Evolutionary conservation across 164 flowering plant genomes (phyloP).

Genomic region (Magnolia changhungtana): DNA sequence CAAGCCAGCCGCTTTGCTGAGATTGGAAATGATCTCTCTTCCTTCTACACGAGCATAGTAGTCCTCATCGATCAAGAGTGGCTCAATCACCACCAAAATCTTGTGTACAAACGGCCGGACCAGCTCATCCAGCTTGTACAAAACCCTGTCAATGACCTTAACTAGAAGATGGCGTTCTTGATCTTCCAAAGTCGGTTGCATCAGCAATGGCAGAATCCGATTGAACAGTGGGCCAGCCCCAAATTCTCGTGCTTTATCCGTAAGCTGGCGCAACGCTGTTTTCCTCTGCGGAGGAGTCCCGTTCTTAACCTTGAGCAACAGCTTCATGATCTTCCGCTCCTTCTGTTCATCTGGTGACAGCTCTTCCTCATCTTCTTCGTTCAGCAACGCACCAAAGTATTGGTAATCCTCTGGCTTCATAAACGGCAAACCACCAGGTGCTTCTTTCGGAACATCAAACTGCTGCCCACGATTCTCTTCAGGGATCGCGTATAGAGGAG

Average conservation of each 20-base stretch:
- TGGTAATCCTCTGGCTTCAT: slow-evolving; percentile 98
- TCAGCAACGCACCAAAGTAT: slow-evolving; percentile 77
- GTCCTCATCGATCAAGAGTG: slow-evolving; percentile 94
- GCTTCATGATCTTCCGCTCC: slow-evolving; percentile 96
- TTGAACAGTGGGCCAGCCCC: slow-evolving; percentile 99
- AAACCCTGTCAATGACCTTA: slow-evolving; percentile 94
- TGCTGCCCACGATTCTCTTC: slow-evolving; percentile 96
- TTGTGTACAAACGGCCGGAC: slow-evolving; percentile 97
- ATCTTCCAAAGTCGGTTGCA: slow-evolving; percentile 98
- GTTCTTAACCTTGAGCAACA: slow-evolving; percentile 93
- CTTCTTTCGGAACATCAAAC: slow-evolving; percentile 89
- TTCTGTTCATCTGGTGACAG: slow-evolving; percentile 94
- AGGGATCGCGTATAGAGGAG: slow-evolving; percentile 84
- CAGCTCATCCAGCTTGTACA: slow-evolving; percentile 93
- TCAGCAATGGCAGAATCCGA: slow-evolving; percentile 82
- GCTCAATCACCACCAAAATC: slow-evolving; percentile 94
- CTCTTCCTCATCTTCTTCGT: slow-evolving; percentile 91
- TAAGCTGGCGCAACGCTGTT: slow-evolving; percentile 92
- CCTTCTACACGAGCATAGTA: slow-evolving; percentile 99
- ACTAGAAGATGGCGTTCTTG: slow-evolving; percentile 97
- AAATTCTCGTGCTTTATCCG: slow-evolving; percentile 94
- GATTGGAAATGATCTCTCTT: slow-evolving; percentile 93
- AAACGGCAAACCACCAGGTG: slow-evolving; percentile 84
- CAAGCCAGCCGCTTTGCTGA: slow-evolving; percentile 97
- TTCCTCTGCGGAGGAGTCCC: slow-evolving; percentile 99